A percentile compares a stretch with the other conserved stretches of the same genome.
phyloP scores from a whole-genome alignment of 2,329 filamentous ascomycete species.

The Fusarium hostae region DNA sequence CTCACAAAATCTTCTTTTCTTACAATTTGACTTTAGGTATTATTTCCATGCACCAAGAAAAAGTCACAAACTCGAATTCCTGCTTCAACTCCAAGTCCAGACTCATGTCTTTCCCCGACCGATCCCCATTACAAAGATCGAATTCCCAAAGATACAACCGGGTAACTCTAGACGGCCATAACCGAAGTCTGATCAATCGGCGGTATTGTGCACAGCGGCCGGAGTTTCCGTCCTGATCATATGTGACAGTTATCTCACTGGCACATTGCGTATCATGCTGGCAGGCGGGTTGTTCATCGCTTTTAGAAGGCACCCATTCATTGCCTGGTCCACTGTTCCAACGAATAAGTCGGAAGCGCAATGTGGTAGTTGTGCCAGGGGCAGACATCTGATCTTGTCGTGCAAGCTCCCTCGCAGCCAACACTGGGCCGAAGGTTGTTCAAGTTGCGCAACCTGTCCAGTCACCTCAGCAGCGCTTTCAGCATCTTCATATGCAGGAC shows the following conservation, averaged over 20 bases:
- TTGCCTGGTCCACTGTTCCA: rapidly evolving
- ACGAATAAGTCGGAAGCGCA: not conserved
- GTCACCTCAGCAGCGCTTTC: no score
- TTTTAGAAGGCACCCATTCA: rapidly evolving
- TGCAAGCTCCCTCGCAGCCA: no score
- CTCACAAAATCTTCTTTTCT: rapidly evolving
- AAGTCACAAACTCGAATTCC: not conserved
- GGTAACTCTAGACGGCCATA: not conserved
- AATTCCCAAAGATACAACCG: not conserved
- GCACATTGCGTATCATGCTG: not conserved
- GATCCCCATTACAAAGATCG: not conserved
- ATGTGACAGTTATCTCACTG: no score
- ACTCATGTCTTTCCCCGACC: rapidly evolving
- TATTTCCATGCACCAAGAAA: rapidly evolving
- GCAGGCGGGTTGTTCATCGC: not conserved
- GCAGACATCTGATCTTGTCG: no score
- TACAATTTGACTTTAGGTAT: no score
- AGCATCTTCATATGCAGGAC: no score
- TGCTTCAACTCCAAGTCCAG: not conserved
- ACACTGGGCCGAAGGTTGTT: not conserved
- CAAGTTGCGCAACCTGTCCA: rapidly evolving
- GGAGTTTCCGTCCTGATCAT: not conserved
- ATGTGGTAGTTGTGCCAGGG: no score
- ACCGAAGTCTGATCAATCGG: rapidly evolving
- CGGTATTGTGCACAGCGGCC: rapidly evolving